These are phyloP conservation scores for Quercus tomentella DNA, from an alignment of 331 rosid genomes.

Conservation along the genomic window DNA sequence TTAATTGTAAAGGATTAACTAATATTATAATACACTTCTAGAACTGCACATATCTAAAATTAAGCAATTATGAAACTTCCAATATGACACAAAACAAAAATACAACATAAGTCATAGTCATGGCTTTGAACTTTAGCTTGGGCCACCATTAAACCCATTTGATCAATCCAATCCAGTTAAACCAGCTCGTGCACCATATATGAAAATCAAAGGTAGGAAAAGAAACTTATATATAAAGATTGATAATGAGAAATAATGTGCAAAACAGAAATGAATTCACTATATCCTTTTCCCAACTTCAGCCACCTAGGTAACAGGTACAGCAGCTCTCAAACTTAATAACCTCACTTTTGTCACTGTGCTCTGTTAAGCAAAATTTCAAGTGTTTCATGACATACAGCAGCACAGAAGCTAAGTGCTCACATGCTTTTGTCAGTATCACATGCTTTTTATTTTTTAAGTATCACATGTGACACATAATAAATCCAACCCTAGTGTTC, in stretches of 20 bases:
- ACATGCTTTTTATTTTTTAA: not conserved
- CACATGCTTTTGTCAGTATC: not conserved
- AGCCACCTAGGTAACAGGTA: not conserved
- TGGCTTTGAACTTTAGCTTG: not conserved
- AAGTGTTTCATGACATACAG: not conserved
- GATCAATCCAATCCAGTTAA: not conserved
- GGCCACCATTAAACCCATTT: not conserved
- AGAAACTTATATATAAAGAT: no score
- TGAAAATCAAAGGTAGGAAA: not conserved
- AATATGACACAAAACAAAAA: not conserved
- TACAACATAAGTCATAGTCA: not conserved
- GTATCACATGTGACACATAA: not conserved
- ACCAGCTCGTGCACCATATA: not conserved
- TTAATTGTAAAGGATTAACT: not conserved
- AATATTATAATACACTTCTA: not conserved
- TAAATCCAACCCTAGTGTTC: not conserved
- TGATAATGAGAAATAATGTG: no score
- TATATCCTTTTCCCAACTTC: no score
- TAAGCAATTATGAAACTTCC: not conserved
- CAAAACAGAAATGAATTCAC: no score
- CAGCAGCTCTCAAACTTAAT: not conserved
- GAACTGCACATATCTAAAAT: not conserved
- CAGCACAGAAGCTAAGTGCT: not conserved
- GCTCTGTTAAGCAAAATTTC: not conserved
- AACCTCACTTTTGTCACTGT: not conserved